Evolutionary conservation across 1,139 yeast genomes (phyloP).

Genomic region (Torulaspora pretoriensis): DNA sequence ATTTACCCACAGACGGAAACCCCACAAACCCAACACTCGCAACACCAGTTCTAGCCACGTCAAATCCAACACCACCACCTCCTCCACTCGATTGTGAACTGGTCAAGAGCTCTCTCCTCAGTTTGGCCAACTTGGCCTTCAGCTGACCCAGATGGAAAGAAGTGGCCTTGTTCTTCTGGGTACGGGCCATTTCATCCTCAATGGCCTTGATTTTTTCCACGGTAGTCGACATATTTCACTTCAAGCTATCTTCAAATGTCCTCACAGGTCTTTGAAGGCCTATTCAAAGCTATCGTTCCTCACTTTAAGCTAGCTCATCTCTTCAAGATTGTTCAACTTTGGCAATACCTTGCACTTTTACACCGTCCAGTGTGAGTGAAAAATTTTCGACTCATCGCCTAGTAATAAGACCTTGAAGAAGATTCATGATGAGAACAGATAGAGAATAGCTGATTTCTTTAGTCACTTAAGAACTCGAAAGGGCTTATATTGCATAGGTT

Average conservation of each 20-base stretch:
- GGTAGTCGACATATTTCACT: constrained; percentile 57
- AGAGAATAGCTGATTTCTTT: not conserved
- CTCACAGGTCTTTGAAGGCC: not conserved
- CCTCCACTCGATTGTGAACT: constrained; percentile 80
- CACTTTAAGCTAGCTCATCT: constrained; percentile 11
- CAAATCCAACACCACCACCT: constrained; percentile 85
- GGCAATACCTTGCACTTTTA: not conserved
- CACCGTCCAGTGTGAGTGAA: constrained; percentile 12
- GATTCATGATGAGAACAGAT: not conserved
- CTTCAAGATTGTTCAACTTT: constrained; percentile 10
- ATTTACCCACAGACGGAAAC: constrained; percentile 97
- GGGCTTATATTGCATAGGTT: not conserved
- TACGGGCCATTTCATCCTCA: constrained; percentile 90
- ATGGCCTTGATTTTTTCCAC: constrained; percentile 88
- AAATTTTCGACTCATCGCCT: constrained; percentile 15
- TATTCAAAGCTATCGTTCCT: not conserved
- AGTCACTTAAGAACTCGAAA: not conserved
- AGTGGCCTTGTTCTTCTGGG: constrained; percentile 95
- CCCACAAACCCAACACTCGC: constrained; percentile 98
- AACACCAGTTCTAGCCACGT: constrained; percentile 96
- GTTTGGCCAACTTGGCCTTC: constrained; percentile 91
- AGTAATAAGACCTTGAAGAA: not conserved
- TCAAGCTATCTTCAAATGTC: not conserved
- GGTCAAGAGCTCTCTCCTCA: constrained; percentile 84
- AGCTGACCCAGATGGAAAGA: constrained; percentile 94